Base-by-base conservation (phyloP, 2,329 filamentous ascomycete species). In the Fusarium haematococcum region DNA sequence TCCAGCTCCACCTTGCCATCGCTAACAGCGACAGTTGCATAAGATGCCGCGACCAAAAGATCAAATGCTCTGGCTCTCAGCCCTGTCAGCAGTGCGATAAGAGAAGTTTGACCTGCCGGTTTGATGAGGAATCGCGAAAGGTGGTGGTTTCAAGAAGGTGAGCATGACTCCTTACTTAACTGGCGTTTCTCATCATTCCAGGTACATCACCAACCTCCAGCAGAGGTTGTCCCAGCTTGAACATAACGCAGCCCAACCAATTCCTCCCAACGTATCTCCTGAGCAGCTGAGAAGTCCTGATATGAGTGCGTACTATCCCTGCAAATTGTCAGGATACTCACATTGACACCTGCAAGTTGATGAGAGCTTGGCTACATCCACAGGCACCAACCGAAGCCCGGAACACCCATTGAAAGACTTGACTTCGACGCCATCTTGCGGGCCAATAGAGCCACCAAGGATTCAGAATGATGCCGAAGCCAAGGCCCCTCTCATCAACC, bases 1-100 rank as follows among this genome's bases (percentile, higher is more conserved):
- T 25, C 25, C n/a, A 32, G 10, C 3, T 11, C 25, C 7, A 20
- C 0, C 6, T 18, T 5, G 20, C 10, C 13, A 50, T 63, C 6
- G 48, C 64, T 63, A 39, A 63, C 43, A 23, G 35, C 14, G 11
- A 20, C 18, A 75, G 69, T 14, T 75, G 72, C 43, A 63, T 73
- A 59, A 70, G 73, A 63, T 73, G 73, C 16, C 66, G 69, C n/a
- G 73, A 73, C 43, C 69, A 75, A n/a, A 73, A 75, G 48, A 75
- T 75, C 5, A 73, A 63, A 41, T 75, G 72, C 18, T 75, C 69
- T 39, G 66, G 72, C 3, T 67, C 60, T 14, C 66, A 73, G 3
- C 69, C 69, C 5, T 75, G 72, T 30, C 69, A 75, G 3, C 69
- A 75, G 25, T 75, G 73, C 2, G 72, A 70, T 2, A 75, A 75